These are phyloP conservation scores for Pseudonectria buxi DNA, from an alignment of 2,329 filamentous ascomycete species.

Conservation along the genomic window DNA sequence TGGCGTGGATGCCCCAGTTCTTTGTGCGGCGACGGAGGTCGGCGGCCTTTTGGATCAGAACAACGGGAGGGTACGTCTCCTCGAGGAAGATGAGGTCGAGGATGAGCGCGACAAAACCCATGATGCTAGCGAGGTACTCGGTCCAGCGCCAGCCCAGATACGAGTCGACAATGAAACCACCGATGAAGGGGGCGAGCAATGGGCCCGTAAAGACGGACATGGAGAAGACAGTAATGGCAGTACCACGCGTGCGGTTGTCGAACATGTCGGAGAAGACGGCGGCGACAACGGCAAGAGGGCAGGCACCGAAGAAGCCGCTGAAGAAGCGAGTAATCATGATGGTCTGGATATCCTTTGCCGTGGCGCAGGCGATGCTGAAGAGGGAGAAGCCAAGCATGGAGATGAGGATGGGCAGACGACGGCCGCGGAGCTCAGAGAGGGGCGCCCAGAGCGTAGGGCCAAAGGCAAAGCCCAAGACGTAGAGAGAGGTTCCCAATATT, in stretches of 20 bases:
- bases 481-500: conserved; percentile 59
- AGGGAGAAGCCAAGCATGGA: conserved; percentile 64
- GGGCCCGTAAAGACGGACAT: conserved; percentile 58
- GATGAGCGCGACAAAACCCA: conserved; percentile 54
- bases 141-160: conserved; percentile 69
- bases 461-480: conserved; percentile 65
- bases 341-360: conserved; percentile 61
- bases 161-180: conserved; percentile 58
- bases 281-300: conserved; percentile 60
- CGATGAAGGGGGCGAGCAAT: conserved; percentile 60
- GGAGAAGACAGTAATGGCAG: conserved; percentile 37
- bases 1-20: conserved; percentile 66
- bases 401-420: conserved; percentile 54
- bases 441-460: conserved; percentile 69
- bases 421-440: conserved; percentile 63
- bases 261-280: conserved; percentile 70
- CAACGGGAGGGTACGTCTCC: conserved; percentile 64
- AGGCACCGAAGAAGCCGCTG: conserved; percentile 64
- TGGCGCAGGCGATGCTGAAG: conserved; percentile 58
- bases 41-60: conserved; percentile 54
- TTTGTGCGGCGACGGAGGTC: conserved; percentile 56
- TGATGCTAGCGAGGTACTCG: conserved; percentile 55
- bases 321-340: conserved; percentile 69
- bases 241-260: conserved; percentile 54
- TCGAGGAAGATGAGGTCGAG: conserved; percentile 56